These are phyloP conservation scores for Galeopsis tetrahit DNA, from an alignment of 257 asterid genomes.

Conservation along the genomic window DNA sequence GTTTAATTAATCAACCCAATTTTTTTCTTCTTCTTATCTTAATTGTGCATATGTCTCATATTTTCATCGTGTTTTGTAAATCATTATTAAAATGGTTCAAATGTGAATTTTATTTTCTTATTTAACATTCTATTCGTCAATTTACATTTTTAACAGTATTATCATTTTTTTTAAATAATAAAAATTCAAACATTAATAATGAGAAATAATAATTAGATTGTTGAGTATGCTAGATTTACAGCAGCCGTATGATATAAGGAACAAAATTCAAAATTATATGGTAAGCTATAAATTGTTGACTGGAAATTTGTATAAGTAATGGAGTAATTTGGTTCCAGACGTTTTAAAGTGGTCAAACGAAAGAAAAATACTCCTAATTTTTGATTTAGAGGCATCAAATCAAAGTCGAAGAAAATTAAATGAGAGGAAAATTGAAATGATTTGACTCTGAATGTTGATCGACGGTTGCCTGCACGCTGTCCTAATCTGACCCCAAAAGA, in stretches of 20 bases:
- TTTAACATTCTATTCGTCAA: too few relatives aligned
- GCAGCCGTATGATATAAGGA: too few relatives aligned
- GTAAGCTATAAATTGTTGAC: constrained; percentile 1
- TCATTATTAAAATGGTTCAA: too few relatives aligned
- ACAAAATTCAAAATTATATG: too few relatives aligned
- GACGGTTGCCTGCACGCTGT: constrained; percentile 31
- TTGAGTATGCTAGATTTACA: too few relatives aligned
- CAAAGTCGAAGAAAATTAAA: constrained; percentile 19
- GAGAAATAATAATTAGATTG: too few relatives aligned
- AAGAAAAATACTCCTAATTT: not conserved
- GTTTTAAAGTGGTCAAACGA: constrained; percentile 3
- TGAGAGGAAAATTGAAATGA: constrained; percentile 31
- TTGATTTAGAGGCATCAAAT: not conserved
- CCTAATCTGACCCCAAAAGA: constrained; percentile 26
- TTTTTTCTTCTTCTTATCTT: too few relatives aligned
- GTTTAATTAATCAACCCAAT: too few relatives aligned
- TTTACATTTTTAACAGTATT: too few relatives aligned
- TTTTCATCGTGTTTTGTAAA: not conserved
- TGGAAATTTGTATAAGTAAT: not conserved
- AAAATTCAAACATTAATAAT: too few relatives aligned
- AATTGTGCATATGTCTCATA: not conserved
- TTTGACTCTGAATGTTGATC: constrained; percentile 37
- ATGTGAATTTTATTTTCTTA: too few relatives aligned
- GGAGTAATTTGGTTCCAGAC: not conserved
- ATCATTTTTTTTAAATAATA: too few relatives aligned